Evolutionary conservation across 805 yeast species (phyloP).

Genomic region (Saccharomyces jurei): DNA sequence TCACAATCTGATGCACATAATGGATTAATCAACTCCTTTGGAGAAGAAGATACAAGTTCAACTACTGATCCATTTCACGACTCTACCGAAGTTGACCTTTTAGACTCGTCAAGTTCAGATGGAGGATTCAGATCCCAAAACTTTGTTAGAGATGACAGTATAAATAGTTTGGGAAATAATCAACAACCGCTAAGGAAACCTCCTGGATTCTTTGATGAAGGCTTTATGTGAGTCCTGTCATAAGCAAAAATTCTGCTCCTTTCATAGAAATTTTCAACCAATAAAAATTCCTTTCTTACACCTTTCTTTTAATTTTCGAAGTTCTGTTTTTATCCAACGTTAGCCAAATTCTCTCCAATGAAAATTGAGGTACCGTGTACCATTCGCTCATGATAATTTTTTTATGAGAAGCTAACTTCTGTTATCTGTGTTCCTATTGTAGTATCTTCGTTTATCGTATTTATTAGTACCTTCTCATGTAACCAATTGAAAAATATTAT

Average conservation of each 20-base stretch:
- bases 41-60: constrained; percentile 9
- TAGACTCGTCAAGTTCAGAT: background rate
- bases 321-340: background rate
- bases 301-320: background rate
- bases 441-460: background rate
- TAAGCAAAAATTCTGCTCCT: background rate
- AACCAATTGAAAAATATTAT: background rate
- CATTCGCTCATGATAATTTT: background rate
- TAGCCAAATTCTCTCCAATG: background rate
- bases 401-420: background rate
- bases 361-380: background rate
- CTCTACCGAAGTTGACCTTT: background rate
- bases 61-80: background rate
- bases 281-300: background rate
- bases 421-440: background rate
- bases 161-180: constrained; percentile 11
- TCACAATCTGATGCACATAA: constrained; percentile 24
- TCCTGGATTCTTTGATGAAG: background rate
- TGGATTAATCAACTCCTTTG: constrained; percentile 23
- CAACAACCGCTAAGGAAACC: background rate
- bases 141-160: constrained; percentile 14
- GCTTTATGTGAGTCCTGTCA: background rate
- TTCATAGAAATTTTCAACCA: background rate
- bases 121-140: background rate
- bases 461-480: background rate